Percentiles rank a stretch among this genome's conserved stretches.
These are phyloP conservation scores for Tuber microsphaerosporum DNA, from an alignment of 495 filamentous ascomycete genomes.

Conservation along the genomic window DNA sequence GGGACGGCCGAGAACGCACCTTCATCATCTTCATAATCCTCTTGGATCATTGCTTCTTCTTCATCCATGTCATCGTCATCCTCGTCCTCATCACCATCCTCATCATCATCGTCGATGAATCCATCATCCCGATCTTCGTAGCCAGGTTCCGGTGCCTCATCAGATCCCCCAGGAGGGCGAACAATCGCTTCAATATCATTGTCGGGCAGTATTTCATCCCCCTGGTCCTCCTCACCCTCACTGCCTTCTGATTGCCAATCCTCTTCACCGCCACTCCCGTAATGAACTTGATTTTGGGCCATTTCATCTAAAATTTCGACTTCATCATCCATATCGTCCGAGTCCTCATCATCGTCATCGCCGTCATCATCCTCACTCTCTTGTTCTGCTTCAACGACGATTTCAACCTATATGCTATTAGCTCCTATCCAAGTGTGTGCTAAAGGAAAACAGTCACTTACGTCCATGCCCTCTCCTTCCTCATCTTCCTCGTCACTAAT, in stretches of 20 bases:
- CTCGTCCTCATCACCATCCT: conserved; percentile 56
- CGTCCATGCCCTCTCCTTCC: conserved; percentile 66
- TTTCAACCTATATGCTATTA: conserved; percentile 67
- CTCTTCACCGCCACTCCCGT: conserved; percentile 53
- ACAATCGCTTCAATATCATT: conserved; percentile 44
- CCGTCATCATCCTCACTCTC: conserved; percentile 57
- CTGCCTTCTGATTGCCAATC: conserved; percentile 43
- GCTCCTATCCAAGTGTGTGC: conserved; percentile 2
- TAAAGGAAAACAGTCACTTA: conserved; percentile 26
- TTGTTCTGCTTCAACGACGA: conserved; percentile 69
- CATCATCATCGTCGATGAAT: conserved; percentile 59
- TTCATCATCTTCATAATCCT: conserved; percentile 60
- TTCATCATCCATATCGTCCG: conserved; percentile 53
- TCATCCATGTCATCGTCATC: conserved; percentile 68
- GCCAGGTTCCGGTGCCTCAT: conserved; percentile 46
- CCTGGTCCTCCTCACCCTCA: conserved; percentile 48
- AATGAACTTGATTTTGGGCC: conserved; percentile 51
- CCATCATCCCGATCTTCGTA: conserved; percentile 55
- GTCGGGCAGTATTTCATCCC: conserved; percentile 41
- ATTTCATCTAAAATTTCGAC: conserved; percentile 54
- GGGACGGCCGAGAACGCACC: conserved; percentile 50
- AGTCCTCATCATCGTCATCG: conserved; percentile 60
- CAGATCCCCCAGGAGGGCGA: conserved; percentile 43
- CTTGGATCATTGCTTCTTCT: conserved; percentile 51
- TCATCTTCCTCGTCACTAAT: conserved; percentile 88